Percentiles rank a stretch among this genome's conserved stretches.
Conservation (phyloP, 306 rosid genomes). For the Castanea sativa region DNA sequence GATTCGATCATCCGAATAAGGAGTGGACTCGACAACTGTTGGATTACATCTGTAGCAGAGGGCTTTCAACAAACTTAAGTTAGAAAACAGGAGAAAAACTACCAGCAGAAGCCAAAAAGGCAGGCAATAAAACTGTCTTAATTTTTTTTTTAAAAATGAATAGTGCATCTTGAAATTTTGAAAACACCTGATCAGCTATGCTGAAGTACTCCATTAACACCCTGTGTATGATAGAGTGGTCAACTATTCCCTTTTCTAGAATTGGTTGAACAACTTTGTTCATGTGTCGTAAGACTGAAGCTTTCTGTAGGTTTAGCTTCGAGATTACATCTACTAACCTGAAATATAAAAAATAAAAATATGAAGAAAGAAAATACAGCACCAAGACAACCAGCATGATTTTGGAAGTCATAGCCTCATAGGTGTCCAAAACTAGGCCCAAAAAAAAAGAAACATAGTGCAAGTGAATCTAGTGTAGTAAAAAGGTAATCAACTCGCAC, state of each 20-base stretch:
- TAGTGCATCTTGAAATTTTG: not conserved
- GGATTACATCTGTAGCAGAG: slow-evolving; percentile 76
- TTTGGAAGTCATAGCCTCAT: not conserved
- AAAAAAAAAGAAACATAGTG: not conserved
- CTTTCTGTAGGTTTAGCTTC: slow-evolving; percentile 72
- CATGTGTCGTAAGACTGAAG: slow-evolving; percentile 82
- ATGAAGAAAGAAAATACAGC: slow-evolving; percentile 5
- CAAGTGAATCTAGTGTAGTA: not conserved
- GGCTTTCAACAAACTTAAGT: slow-evolving; percentile 53
- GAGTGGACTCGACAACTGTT: slow-evolving; percentile 74
- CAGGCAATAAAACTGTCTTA: not conserved
- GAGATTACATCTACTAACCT: slow-evolving; percentile 74
- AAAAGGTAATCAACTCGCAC: not conserved
- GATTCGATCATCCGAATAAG: slow-evolving; percentile 83
- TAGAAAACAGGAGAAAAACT: slow-evolving; percentile 27
- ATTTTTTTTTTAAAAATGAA: not conserved
- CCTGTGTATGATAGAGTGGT: slow-evolving; percentile 86
- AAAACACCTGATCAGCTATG: slow-evolving; percentile 78
- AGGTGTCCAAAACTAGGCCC: not conserved
- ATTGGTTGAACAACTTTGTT: slow-evolving; percentile 76
- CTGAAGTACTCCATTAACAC: slow-evolving; percentile 71
- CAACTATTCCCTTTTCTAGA: slow-evolving; percentile 95
- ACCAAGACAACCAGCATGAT: slow-evolving; percentile 7
- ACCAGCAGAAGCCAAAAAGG: not conserved
- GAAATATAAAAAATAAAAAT: slow-evolving; percentile 15